Evolutionary conservation across 306 rosid species (phyloP), one percentile per base, ranked within the genome.

Genomic region (Castanopsis chinensis): DNA sequence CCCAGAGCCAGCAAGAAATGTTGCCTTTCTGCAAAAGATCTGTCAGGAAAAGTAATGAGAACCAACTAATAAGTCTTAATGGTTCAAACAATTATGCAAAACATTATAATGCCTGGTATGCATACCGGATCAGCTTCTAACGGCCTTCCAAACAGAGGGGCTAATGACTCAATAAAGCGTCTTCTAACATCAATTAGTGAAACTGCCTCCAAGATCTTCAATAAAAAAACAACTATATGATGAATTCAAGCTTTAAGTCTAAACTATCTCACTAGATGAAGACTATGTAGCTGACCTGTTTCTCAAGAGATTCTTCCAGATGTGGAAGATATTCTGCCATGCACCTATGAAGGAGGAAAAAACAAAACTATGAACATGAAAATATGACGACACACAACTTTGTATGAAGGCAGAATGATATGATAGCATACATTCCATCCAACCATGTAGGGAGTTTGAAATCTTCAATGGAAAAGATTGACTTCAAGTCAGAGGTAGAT

Each of bases 41-140:
- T 96, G 84, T 37, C 76, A 81, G 79, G 19, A 53, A 64, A 69
- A 78, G 76, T 57, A 82, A 84, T 77, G 59, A 60, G 70, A 82
- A 23, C 45, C n/a, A 53, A 82, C 55, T 21, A 23, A 71, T 80
- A 43, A 60, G 72, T 30, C 27, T 74, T 69, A 55, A 78, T 11
- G 74, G 80, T 60, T 79, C 28, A 67, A 78, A 75, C 43, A 72
- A 30, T 59, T 69, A 19, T 30, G 25, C 72, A 68, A 37, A 72
- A 33, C 76, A 72, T 78, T 37, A 18, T 23, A 17, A 79, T 25
- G 61, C 67, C 61, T 45, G 76, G 79, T 81, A 80, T 5, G 51
- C 80, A 59, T 86, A 93, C 98, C 76, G 97, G 87, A 85, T 96
- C 99, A 81, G 98, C 99, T 90, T 96, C 99, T 80, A 96, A 72